These are phyloP conservation scores for Globisporangium viniferum DNA, from an alignment of 352 stramenopile species.

Conservation along the genomic window DNA sequence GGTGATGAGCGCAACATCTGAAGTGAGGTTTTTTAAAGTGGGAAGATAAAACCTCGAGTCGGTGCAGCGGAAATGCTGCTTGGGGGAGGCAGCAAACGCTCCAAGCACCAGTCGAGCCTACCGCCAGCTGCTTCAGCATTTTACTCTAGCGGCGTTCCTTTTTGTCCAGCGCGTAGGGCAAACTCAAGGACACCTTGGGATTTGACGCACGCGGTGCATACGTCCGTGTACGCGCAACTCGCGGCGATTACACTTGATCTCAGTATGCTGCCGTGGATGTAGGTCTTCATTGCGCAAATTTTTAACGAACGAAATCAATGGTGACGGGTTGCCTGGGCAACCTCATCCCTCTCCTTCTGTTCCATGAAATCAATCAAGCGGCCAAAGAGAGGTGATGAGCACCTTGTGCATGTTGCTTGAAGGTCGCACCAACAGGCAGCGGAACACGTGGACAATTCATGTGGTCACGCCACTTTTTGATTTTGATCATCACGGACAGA, in stretches of 20 bases:
- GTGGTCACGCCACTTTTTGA: neutral
- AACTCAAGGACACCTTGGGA: too few species aligned
- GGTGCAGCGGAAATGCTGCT: neutral
- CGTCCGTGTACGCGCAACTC: neutral
- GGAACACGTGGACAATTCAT: neutral
- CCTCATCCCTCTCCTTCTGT: neutral
- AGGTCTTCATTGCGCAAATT: neutral
- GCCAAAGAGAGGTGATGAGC: neutral
- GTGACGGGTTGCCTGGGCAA: neutral
- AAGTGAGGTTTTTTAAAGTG: neutral
- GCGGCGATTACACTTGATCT: neutral
- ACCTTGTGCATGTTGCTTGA: neutral
- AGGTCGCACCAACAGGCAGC: constrained; percentile 6
- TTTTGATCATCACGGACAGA: neutral
- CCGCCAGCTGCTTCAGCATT: neutral
- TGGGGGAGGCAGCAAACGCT: neutral
- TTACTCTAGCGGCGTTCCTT: neutral
- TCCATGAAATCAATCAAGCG: constrained; percentile 9
- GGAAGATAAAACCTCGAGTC: neutral
- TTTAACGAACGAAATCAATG: constrained; percentile 3
- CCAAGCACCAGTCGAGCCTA: neutral
- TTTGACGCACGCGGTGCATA: neutral
- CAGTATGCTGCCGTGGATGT: neutral
- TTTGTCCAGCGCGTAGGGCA: neutral
- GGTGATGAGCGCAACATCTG: neutral